Percentiles rank a stretch among this genome's conserved stretches.
phyloP scores from a whole-genome alignment of 2,329 filamentous ascomycete species.

The Claviceps africana region DNA sequence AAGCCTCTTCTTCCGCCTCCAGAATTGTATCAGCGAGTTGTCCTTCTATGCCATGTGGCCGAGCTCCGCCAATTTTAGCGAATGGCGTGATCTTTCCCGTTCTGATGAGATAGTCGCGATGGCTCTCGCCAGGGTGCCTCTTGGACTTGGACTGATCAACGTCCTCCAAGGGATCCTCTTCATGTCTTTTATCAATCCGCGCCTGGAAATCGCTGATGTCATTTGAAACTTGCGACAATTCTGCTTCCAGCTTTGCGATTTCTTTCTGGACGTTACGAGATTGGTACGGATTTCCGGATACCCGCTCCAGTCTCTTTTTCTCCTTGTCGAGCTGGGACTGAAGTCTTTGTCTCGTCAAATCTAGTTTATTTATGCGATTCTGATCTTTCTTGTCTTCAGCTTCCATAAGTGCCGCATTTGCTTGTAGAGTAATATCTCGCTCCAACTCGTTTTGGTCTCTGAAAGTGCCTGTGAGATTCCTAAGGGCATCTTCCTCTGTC shows the following conservation, averaged over 20 bases:
- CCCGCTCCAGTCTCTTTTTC: constrained; percentile 31
- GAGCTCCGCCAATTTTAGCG: constrained; percentile 57
- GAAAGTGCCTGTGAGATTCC: constrained; percentile 52
- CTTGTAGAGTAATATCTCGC: constrained; percentile 60
- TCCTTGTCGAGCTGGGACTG: constrained; percentile 48
- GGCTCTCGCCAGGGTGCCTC: constrained; percentile 63
- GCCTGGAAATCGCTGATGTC: constrained; percentile 70
- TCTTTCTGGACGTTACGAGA: constrained; percentile 49
- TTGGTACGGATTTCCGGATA: constrained; percentile 31
- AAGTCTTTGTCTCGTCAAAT: constrained; percentile 42
- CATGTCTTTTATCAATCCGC: constrained; percentile 64
- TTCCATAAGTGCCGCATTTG: constrained; percentile 44
- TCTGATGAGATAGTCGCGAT: constrained; percentile 79
- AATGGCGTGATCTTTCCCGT: constrained; percentile 98
- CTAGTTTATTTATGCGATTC: constrained; percentile 46
- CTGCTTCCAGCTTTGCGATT: constrained; percentile 49
- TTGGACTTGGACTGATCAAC: constrained; percentile 34
- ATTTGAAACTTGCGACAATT: constrained; percentile 49
- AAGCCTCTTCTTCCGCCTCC: constrained; percentile 64
- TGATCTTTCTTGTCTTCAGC: constrained; percentile 49
- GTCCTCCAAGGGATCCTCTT: constrained; percentile 32
- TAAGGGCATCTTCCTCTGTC: constrained; percentile 47
- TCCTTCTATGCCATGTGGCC: constrained; percentile 47
- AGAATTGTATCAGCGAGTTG: constrained; percentile 64
- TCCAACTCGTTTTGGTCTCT: constrained; percentile 84